Evolutionary conservation across 140 eudicot species (phyloP).

Genomic region (Stevia rebaudiana): DNA sequence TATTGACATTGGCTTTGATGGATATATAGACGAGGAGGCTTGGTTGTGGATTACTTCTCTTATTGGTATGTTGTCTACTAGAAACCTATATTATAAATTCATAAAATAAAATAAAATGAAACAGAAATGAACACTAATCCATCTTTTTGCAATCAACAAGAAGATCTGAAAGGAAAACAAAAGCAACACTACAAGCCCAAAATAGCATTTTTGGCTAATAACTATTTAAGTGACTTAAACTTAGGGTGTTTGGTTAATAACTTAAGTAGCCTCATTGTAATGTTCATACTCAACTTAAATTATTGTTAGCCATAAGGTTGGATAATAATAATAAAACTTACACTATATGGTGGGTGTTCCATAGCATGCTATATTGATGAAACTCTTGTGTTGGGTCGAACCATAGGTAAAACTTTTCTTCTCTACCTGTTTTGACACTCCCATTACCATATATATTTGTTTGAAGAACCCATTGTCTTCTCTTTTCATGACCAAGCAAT

Average conservation of each 20-base stretch:
- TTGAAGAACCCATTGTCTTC: conserved; percentile 80
- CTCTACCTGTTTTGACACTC: conserved; percentile 82
- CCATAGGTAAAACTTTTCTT: conserved; percentile 84
- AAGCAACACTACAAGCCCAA: too few species aligned
- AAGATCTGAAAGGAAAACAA: too few species aligned
- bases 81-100: conserved; percentile 43
- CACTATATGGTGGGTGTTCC: conserved; percentile 91
- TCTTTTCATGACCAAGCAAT: conserved; percentile 67
- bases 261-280: too few species aligned
- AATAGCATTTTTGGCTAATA: too few species aligned
- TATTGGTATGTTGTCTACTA: conserved; percentile 81
- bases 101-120: too few species aligned
- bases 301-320: too few species aligned
- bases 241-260: too few species aligned
- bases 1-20: conserved; percentile 83
- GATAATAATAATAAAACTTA: conserved; percentile 24
- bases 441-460: conserved; percentile 91
- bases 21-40: conserved; percentile 55
- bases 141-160: too few species aligned
- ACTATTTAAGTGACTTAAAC: too few species aligned
- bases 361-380: conserved; percentile 77
- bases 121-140: too few species aligned
- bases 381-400: conserved; percentile 71
- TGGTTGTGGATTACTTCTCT: conserved; percentile 63
- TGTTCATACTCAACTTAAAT: too few species aligned